Percentiles rank a stretch among this genome's conserved stretches.
Evolutionary conservation across 129 eudicot species (phyloP).

Genomic region (Centaurea solstitialis): DNA sequence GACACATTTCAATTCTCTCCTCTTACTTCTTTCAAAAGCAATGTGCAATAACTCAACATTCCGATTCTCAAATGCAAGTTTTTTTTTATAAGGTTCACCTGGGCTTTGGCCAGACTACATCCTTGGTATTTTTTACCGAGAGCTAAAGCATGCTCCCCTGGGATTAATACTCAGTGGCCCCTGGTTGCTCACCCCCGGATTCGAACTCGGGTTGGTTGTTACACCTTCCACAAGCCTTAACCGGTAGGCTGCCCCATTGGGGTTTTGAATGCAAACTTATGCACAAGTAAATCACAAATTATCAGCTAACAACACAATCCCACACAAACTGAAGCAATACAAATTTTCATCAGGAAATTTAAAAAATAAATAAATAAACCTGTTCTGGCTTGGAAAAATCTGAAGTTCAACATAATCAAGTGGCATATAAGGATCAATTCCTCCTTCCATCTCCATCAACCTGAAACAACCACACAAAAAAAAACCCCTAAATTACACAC

Average conservation of each 20-base stretch:
- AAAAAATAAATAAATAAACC: conserved; percentile 37
- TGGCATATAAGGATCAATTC: conserved; percentile 57
- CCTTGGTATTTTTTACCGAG: no score
- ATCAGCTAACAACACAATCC: not conserved
- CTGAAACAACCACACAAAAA: conserved; percentile 31
- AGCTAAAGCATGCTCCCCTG: no score
- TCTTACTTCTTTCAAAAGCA: not conserved
- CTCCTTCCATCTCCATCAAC: conserved; percentile 56
- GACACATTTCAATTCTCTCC: not conserved
- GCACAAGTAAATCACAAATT: not conserved
- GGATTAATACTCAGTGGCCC: no score
- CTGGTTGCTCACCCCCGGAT: no score
- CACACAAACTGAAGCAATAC: not conserved
- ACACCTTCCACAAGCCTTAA: no score
- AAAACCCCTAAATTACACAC: conserved; percentile 11
- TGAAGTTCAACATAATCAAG: conserved; percentile 74
- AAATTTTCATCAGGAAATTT: not conserved
- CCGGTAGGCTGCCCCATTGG: no score
- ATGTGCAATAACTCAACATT: conserved; percentile 8
- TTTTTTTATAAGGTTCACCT: no score
- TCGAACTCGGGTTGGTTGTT: no score
- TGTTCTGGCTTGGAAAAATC: conserved; percentile 67
- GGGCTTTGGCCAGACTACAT: no score
- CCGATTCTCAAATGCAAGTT: not conserved
- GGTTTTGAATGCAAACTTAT: not conserved